These are phyloP conservation scores for Xanthoconium stramineum DNA, from an alignment of 768 basidiomycete species.

Conservation along the genomic window DNA sequence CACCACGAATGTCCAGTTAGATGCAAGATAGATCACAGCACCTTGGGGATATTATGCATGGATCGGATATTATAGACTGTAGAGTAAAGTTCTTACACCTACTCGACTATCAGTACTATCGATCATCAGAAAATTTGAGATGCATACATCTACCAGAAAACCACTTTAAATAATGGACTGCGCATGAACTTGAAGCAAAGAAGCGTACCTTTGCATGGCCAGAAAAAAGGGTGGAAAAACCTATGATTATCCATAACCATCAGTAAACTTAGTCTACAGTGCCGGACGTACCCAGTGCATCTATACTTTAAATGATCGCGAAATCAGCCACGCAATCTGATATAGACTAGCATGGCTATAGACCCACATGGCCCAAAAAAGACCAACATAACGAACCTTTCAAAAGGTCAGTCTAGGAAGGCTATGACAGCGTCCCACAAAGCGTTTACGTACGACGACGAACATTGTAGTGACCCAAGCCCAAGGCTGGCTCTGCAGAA, in stretches of 20 bases:
- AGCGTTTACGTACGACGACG: not conserved
- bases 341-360: not conserved
- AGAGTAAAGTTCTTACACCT: slow-evolving; percentile 10
- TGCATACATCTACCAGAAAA: slow-evolving; percentile 3
- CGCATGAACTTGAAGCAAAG: not conserved
- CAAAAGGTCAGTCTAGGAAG: no score
- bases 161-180: not conserved
- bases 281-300: no score
- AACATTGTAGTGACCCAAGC: slow-evolving; percentile 13
- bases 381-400: slow-evolving; percentile 13
- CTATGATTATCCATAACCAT: not conserved
- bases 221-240: slow-evolving; percentile 2
- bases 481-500: not conserved
- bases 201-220: slow-evolving; percentile 7
- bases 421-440: no score
- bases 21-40: not conserved
- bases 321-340: not conserved
- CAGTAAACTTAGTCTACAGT: not conserved
- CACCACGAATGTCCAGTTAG: not conserved
- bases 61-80: no score
- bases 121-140: not conserved
- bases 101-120: not conserved
- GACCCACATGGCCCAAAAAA: slow-evolving; percentile 8
- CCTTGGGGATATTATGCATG: not conserved
- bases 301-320: not conserved